Base-by-base conservation (phyloP, 2,329 filamentous ascomycete genomes). In the Arthrobotrys iridis region DNA sequence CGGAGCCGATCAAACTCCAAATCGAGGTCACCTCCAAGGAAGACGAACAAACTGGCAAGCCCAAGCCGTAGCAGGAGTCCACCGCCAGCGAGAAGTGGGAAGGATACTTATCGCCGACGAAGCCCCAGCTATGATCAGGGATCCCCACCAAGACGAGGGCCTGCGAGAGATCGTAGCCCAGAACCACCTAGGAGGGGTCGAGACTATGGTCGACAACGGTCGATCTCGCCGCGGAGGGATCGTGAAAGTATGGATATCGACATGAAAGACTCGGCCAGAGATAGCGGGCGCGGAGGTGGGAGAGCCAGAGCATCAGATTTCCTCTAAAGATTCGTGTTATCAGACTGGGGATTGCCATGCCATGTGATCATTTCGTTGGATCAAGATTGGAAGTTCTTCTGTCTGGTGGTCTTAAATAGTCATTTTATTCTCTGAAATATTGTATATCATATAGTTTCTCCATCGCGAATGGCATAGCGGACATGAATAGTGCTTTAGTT, bases 301-400 rank as follows among this genome's bases (percentile, higher is more conserved):
- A 78, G 79, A 46, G 79, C 79, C 11, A 77, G 72, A 58, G 79
- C 79, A 30, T 79, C 79, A 24, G 79, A 80, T 75, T 80, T 80
- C 63, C 76, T 80, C 70, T 80, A 57, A 45, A 15, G 2, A 46
- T 35, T 43, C 66, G 60, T 66, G 63, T 40, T 33, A 50, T 59
- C n/a, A 45, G 5, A 30, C 45, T 45, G 30, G 59, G 30, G n/a
- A 59, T 24, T 15, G 45, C 28, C 40, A 28, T 28, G 15, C 50
- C 22, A 30, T 58, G 50, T 50, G 24, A 10, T 40, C 33, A 58
- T 60, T 50, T 41, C 18, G 13, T 13, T 22, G n/a, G 50, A 30
- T n/a, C 50, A 52, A 52, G 26, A 52, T 52, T 52, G 46, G 37
- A 55, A 15, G 20, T 24, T 46, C 13, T 8, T 45, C 18, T 59